These are phyloP conservation scores for Tetracladium maxilliforme DNA, from an alignment of 2,329 filamentous ascomycete genomes.

Conservation along the genomic window DNA sequence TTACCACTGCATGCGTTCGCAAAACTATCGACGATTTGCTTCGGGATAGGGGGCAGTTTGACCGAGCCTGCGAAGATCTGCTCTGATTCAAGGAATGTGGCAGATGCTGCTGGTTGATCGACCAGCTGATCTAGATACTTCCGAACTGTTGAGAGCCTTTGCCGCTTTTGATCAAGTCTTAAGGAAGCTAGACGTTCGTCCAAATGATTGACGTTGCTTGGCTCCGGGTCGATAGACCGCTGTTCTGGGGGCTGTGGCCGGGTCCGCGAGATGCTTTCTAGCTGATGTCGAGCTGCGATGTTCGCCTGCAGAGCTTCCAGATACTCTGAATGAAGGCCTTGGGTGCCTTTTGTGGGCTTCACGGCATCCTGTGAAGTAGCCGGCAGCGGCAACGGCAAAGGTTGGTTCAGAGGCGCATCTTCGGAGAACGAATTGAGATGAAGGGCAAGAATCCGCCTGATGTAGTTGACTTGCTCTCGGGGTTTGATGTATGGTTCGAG, in stretches of 20 bases:
- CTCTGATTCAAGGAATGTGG: conserved; percentile 35
- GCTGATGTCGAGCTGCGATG: conserved; percentile 30
- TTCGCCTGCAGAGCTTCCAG: conserved; percentile 37
- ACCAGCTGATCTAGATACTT: conserved; percentile 32
- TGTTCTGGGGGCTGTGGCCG: conserved; percentile 8
- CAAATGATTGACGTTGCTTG: conserved; percentile 15
- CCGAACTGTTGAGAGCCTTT: conserved; percentile 32
- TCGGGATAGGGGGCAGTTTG: conserved; percentile 33
- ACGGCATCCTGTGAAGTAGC: conserved; percentile 20
- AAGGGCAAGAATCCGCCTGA: conserved; percentile 37
- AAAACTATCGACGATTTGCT: conserved; percentile 33
- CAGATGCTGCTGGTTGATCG: conserved; percentile 34
- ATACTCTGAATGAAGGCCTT: conserved; percentile 37
- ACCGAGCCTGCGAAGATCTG: conserved; percentile 21
- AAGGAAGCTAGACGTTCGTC: conserved; percentile 35
- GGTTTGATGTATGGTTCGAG: conserved; percentile 39
- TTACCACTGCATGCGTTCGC: conserved; percentile 26
- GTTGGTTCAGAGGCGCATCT: conserved; percentile 22
- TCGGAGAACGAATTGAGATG: conserved; percentile 33
- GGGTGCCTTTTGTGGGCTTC: conserved; percentile 18
- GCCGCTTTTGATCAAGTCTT: conserved; percentile 34
- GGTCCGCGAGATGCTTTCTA: conserved; percentile 18
- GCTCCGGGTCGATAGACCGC: conserved; percentile 7
- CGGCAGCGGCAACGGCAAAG: conserved; percentile 27
- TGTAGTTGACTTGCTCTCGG: conserved; percentile 39